These are phyloP conservation scores for Beauveria varroae DNA, from an alignment of 2,329 filamentous ascomycete species.

Conservation along the genomic window DNA sequence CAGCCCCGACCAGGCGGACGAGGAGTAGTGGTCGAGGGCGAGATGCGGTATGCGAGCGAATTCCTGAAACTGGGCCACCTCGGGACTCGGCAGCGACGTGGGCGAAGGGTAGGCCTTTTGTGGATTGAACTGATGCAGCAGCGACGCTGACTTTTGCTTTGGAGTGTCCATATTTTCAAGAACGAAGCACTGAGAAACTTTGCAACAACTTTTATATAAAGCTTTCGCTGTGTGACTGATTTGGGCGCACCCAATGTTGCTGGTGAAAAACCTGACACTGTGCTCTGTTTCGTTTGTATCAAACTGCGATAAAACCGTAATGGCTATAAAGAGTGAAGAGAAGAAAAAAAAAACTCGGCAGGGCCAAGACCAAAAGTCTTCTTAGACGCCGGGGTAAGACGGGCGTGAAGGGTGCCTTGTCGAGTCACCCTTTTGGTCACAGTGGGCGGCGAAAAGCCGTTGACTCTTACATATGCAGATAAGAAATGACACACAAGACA, in stretches of 20 bases:
- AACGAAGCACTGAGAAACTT: no score
- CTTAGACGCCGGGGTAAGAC: background rate
- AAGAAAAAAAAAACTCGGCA: background rate
- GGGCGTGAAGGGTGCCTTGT: background rate
- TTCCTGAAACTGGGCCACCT: background rate
- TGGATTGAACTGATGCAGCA: background rate
- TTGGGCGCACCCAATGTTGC: background rate
- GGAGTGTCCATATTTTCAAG: background rate
- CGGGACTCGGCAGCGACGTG: background rate
- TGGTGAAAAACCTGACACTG: background rate
- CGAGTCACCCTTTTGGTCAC: background rate
- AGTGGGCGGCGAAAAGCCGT: background rate
- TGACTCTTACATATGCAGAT: background rate
- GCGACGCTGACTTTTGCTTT: background rate
- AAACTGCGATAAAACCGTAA: background rate
- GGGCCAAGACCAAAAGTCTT: background rate
- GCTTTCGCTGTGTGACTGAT: background rate
- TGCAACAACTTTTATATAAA: background rate
- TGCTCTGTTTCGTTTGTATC: background rate
- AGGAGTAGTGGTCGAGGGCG: background rate
- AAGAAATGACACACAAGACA: background rate
- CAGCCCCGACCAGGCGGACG: background rate
- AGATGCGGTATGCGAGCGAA: background rate
- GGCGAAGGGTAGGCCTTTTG: constrained; percentile 1
- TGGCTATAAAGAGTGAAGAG: background rate